A percentile compares a stretch with the other conserved stretches of the same genome.
Evolutionary conservation across 2,329 filamentous ascomycete species (phyloP).

Genomic region (Aspergillus fischeri): DNA sequence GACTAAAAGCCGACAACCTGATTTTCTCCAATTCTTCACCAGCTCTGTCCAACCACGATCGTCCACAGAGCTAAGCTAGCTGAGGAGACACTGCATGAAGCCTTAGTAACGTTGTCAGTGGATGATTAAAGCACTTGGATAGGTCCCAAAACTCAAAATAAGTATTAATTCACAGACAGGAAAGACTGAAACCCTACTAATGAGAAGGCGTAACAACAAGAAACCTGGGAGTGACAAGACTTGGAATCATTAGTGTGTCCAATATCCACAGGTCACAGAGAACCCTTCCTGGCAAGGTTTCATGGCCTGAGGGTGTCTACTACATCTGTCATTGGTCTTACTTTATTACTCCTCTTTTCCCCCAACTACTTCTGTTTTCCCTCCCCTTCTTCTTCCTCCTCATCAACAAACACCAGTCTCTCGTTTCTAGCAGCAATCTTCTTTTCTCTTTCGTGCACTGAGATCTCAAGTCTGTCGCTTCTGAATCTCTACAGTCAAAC

Average conservation of each 20-base stretch:
- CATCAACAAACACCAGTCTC: slow-evolving; percentile 5
- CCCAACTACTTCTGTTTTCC: slow-evolving; percentile 2
- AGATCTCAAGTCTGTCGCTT: slow-evolving; percentile 12
- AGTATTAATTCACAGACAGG: neutral
- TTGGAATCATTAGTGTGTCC: neutral
- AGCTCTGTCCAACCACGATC: neutral
- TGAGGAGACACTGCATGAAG: neutral
- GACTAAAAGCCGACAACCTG: neutral
- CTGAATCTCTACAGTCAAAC: neutral
- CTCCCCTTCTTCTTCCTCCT: slow-evolving; percentile 6
- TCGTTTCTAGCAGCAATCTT: slow-evolving; percentile 4
- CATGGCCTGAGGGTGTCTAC: neutral
- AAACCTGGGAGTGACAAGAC: neutral
- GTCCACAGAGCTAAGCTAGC: neutral
- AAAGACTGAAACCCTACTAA: slow-evolving; percentile 19
- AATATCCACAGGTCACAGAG: neutral
- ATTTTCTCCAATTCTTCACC: neutral
- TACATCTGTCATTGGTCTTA: neutral
- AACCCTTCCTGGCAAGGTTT: neutral
- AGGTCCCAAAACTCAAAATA: neutral
- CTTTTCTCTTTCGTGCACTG: slow-evolving; percentile 2
- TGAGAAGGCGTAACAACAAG: slow-evolving; percentile 9
- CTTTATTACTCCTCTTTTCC: slow-evolving; percentile 6
- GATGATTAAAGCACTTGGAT: neutral
- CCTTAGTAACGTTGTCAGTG: neutral